phyloP scores from a whole-genome alignment of 768 basidiomycete genomes.

The Termitomyces sp. region DNA sequence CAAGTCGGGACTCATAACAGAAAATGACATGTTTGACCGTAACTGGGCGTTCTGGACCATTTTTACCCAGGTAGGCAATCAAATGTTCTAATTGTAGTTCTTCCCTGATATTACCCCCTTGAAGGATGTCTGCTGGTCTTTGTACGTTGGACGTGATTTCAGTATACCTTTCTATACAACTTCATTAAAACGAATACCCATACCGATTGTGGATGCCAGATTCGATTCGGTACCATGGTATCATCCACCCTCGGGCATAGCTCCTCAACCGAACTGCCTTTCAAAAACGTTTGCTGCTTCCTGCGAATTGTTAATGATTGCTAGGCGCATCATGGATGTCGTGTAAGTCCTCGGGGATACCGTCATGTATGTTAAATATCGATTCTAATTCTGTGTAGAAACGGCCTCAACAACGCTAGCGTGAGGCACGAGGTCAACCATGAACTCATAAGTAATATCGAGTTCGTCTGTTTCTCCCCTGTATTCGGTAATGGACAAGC shows the following conservation, averaged over 20 bases:
- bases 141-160: slow-evolving; percentile 63
- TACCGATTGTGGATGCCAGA: slow-evolving; percentile 46
- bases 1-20: slow-evolving; percentile 41
- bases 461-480: slow-evolving; percentile 30
- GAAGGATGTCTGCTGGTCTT: slow-evolving; percentile 61
- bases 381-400: slow-evolving; percentile 24
- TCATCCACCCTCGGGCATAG: slow-evolving; percentile 35
- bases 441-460: slow-evolving; percentile 49
- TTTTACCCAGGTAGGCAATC: slow-evolving; percentile 41
- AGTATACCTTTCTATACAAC: slow-evolving; percentile 35
- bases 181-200: slow-evolving; percentile 29
- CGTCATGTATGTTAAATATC: background rate
- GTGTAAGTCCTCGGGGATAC: slow-evolving; percentile 35
- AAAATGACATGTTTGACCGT: slow-evolving; percentile 51
- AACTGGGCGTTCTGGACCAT: slow-evolving; percentile 61
- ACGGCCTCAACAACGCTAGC: slow-evolving; percentile 36
- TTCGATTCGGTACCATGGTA: slow-evolving; percentile 46
- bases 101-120: background rate
- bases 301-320: slow-evolving; percentile 46
- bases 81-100: background rate
- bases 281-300: slow-evolving; percentile 47
- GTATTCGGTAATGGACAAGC: background rate
- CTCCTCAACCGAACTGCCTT: slow-evolving; percentile 36
- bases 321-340: slow-evolving; percentile 49
- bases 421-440: slow-evolving; percentile 37